Conservation (phyloP, 2,329 filamentous ascomycete species). For the Pseudovirgaria hyperparasitica region DNA sequence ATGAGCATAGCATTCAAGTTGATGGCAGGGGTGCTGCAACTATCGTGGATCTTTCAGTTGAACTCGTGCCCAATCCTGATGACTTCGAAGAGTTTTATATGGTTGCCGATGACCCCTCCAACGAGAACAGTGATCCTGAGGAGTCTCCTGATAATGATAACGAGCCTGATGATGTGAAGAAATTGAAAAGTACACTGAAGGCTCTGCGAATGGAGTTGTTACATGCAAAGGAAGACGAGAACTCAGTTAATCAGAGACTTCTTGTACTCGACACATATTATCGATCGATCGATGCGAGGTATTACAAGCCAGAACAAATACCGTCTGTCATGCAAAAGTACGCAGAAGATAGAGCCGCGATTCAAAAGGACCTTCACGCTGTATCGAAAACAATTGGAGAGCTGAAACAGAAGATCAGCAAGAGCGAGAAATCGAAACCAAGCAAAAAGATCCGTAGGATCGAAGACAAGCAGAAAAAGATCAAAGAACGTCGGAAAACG, state of each 20-base stretch:
- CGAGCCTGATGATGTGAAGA: conserved; percentile 35
- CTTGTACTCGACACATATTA: conserved; percentile 24
- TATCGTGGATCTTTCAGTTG: conserved; percentile 50
- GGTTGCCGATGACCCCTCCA: conserved; percentile 27
- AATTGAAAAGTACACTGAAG: conserved; percentile 10
- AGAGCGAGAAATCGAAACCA: conserved; percentile 12
- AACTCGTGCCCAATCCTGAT: conserved; percentile 43
- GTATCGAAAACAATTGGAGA: conserved; percentile 13
- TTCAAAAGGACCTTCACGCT: conserved; percentile 12
- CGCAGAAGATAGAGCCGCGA: conserved; percentile 13
- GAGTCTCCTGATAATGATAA: conserved; percentile 30
- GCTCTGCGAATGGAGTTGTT: conserved; percentile 7
- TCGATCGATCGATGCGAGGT: conserved; percentile 14
- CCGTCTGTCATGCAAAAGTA: conserved; percentile 24
- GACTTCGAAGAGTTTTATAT: conserved; percentile 43
- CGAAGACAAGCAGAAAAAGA: conserved; percentile 13
- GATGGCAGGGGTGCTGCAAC: conserved; percentile 45
- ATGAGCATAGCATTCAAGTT: conserved; percentile 46
- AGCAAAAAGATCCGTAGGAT: conserved; percentile 14
- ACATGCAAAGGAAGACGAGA: conserved; percentile 13
- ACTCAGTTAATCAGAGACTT: conserved; percentile 10
- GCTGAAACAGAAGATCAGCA: conserved; percentile 14
- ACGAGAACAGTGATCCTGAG: conserved; percentile 17
- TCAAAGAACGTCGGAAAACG: conserved; percentile 10
- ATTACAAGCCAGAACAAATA: conserved; percentile 19